These are phyloP conservation scores for Quillaja saponaria DNA, from an alignment of 306 rosid species.

Conservation along the genomic window DNA sequence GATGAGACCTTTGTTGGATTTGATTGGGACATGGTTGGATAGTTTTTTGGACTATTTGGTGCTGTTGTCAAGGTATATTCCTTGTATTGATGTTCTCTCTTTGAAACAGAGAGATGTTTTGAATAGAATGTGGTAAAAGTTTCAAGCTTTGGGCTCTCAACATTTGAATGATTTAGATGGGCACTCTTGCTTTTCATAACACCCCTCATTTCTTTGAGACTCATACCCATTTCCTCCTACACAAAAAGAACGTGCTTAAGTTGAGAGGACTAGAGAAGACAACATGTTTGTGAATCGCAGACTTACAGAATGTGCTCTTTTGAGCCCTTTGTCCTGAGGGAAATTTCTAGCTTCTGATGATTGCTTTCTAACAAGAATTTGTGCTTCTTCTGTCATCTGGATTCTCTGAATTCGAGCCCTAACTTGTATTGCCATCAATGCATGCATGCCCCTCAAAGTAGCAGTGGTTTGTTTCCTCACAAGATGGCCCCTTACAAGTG, in stretches of 20 bases:
- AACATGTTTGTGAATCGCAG: neutral
- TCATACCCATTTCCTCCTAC: slow-evolving; percentile 46
- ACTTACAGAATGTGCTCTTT: slow-evolving; percentile 42
- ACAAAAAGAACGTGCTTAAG: slow-evolving; percentile 23
- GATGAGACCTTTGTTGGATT: slow-evolving; percentile 37
- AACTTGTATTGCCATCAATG: slow-evolving; percentile 86
- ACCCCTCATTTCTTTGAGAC: slow-evolving; percentile 37
- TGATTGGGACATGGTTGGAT: slow-evolving; percentile 24
- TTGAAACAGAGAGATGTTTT: slow-evolving; percentile 40
- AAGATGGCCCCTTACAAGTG: slow-evolving; percentile 83
- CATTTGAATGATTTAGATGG: slow-evolving; percentile 40
- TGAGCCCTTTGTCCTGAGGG: slow-evolving; percentile 15
- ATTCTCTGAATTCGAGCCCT: slow-evolving; percentile 76
- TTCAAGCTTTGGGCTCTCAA: slow-evolving; percentile 40
- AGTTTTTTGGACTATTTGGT: slow-evolving; percentile 45
- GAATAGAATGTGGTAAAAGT: slow-evolving; percentile 40
- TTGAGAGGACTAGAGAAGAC: too few relatives aligned
- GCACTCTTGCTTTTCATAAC: slow-evolving; percentile 54
- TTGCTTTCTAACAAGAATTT: slow-evolving; percentile 29
- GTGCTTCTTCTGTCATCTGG: slow-evolving; percentile 55
- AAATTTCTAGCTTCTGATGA: slow-evolving; percentile 18
- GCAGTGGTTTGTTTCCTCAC: slow-evolving; percentile 83
- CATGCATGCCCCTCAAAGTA: slow-evolving; percentile 73
- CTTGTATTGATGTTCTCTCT: slow-evolving; percentile 30
- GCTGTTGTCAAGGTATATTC: slow-evolving; percentile 28